Evolutionary conservation across 331 rosid species (phyloP).

Genomic region (Malus hybrid): DNA sequence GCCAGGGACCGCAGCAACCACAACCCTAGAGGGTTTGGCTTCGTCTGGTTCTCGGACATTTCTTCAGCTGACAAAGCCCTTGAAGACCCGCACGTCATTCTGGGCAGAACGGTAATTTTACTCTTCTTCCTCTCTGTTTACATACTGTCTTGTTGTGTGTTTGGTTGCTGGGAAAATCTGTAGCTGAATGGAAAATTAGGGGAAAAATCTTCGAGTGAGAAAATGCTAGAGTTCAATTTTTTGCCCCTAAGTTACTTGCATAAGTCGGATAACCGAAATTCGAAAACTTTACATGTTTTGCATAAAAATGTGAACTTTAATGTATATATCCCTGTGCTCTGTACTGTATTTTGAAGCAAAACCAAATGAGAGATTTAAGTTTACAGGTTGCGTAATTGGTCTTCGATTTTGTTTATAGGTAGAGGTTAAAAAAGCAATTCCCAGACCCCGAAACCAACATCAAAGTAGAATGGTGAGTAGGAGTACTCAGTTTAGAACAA

Average conservation of each 20-base stretch:
- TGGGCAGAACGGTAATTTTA: slow-evolving; percentile 47
- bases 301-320: not conserved
- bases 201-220: not conserved
- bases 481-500: slow-evolving; percentile 38
- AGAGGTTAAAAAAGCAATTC: slow-evolving; percentile 57
- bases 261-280: not conserved
- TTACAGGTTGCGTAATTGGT: slow-evolving; percentile 1
- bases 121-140: not conserved
- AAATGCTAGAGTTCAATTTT: not conserved
- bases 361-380: not conserved
- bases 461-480: slow-evolving; percentile 30
- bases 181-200: not conserved
- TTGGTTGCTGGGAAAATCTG: not conserved
- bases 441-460: slow-evolving; percentile 41
- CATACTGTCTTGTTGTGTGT: not conserved
- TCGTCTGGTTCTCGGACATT: slow-evolving; percentile 53
- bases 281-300: too few species aligned
- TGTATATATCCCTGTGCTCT: not conserved
- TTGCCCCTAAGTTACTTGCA: not conserved
- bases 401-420: slow-evolving; percentile 32
- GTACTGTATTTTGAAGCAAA: not conserved
- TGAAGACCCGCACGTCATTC: slow-evolving; percentile 39
- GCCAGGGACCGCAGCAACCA: slow-evolving; percentile 39
- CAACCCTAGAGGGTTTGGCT: slow-evolving; percentile 69
- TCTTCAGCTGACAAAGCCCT: slow-evolving; percentile 56